Evolutionary conservation across 2,329 filamentous ascomycete species (phyloP).

Genomic region (Septoria petroselini): DNA sequence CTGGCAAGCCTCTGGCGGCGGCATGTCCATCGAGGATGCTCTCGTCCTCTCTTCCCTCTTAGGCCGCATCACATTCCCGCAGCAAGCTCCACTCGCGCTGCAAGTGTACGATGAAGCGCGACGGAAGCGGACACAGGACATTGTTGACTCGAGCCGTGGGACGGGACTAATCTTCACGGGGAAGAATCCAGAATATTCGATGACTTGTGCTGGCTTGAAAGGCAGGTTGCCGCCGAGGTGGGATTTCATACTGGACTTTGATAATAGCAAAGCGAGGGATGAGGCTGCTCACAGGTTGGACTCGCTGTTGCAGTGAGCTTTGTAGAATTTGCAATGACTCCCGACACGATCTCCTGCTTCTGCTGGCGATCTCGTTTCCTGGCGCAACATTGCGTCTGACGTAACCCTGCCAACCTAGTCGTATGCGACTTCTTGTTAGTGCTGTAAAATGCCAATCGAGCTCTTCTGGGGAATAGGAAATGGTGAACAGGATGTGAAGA

Average conservation of each 20-base stretch:
- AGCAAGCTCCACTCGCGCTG: constrained; percentile 37
- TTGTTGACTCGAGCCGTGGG: constrained; percentile 18
- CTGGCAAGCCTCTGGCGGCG: constrained; percentile 59
- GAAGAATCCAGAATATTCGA: constrained; percentile 11
- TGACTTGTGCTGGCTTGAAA: constrained; percentile 9
- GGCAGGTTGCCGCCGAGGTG: constrained; percentile 14
- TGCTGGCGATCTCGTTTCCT: no score
- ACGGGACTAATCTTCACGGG: constrained; percentile 19
- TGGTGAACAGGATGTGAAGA: no score
- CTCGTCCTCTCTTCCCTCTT: constrained; percentile 58
- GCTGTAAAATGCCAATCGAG: no score
- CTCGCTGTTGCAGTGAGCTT: not conserved
- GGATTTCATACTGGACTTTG: constrained; percentile 22
- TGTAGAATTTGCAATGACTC: not conserved
- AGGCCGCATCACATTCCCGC: constrained; percentile 43
- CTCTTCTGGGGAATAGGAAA: no score
- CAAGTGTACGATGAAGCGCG: constrained; percentile 18
- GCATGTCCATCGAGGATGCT: constrained; percentile 64
- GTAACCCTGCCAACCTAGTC: no score
- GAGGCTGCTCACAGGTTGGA: constrained; percentile 16
- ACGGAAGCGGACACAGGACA: constrained; percentile 16
- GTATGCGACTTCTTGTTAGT: no score
- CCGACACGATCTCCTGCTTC: no score
- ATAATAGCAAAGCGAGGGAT: constrained; percentile 17
- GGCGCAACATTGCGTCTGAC: no score